Percentiles rank a stretch among this genome's conserved stretches.
Conservation (phyloP, 768 basidiomycete species). For the Lactarius evosmus region DNA sequence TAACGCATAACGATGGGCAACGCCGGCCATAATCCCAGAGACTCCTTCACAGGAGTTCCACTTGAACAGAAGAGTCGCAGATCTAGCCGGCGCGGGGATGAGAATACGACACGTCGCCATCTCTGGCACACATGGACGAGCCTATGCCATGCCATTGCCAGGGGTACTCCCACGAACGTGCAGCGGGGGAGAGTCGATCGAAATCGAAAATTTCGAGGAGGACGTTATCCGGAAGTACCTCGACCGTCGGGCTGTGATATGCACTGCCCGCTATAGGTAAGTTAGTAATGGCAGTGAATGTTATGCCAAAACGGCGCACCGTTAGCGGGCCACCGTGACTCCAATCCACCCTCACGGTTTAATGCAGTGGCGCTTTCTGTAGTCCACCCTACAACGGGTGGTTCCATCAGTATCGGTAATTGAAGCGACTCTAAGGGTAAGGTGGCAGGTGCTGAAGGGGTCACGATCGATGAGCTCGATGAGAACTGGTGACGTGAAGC, state of each 20-base stretch:
- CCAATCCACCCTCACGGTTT: not conserved
- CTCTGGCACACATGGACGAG: not conserved
- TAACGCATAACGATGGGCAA: not conserved
- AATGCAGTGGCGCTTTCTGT: no score
- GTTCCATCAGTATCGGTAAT: no score
- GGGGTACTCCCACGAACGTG: not conserved
- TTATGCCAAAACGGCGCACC: not conserved
- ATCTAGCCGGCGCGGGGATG: not conserved
- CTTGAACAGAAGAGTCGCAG: not conserved
- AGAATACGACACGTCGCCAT: slow-evolving; percentile 1
- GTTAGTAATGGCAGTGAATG: not conserved
- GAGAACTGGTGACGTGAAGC: no score
- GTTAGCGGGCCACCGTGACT: not conserved
- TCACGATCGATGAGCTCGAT: no score
- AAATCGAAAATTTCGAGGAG: not conserved
- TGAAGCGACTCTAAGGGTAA: no score
- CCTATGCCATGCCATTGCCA: not conserved
- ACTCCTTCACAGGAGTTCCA: not conserved
- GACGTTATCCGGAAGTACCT: not conserved
- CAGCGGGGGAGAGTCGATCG: not conserved
- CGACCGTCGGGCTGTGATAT: not conserved
- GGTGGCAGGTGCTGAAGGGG: no score
- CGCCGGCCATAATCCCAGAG: not conserved
- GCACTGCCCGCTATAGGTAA: not conserved
- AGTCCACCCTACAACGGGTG: no score